Base-by-base conservation (phyloP, 2,329 filamentous ascomycete genomes). In the Endoconidiophora polonica region DNA sequence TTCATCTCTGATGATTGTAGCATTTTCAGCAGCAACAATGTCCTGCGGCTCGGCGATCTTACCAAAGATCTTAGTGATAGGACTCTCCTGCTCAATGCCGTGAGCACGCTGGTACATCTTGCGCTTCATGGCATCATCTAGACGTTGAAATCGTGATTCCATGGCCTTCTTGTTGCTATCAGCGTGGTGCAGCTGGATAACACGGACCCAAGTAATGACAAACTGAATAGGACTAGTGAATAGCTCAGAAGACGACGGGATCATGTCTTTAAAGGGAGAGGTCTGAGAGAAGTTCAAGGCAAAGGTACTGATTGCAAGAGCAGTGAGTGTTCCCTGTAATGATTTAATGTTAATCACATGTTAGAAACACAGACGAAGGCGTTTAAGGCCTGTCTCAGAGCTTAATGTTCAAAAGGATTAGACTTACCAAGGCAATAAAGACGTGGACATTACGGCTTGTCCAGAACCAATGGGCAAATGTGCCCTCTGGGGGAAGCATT, bases 61-160 rank as follows among this genome's bases (percentile, higher is more conserved):
- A 40, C 62, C 65, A 49, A 68, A 66, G 9, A 67, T 64, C 58
- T 66, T 66, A 53, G 61, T 69, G 58, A 80, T 70, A 29, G 71
- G 71, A 47, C 74, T 68, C 58, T 73, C 70, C 57, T 74, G 68
- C 62, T 87, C 81, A 59, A 94, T 64, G 7, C 86, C 87, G 69
- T 94, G 86, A 54, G 83, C 86, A 65, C 86, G 81, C 59, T 88
- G 79, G 66, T 86, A 98, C 64, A 84, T 79, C 54, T 76, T 76
- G 59, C 90, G 75, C 76, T 95, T 94, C 63, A 81, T 76, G 24
- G 91, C 81, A 66, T 98, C 91, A 57, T 94, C 86, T 50, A 86
- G 72, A 57, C 79, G 79, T 60, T 74, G 74, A 59, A 77, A 76
- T 50, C 88, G 76, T 66, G 79, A 78, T 64, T 88, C 84, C 48